phyloP scores from a whole-genome alignment of 148 eudicot species.

The Camellia lanceoleosa region DNA sequence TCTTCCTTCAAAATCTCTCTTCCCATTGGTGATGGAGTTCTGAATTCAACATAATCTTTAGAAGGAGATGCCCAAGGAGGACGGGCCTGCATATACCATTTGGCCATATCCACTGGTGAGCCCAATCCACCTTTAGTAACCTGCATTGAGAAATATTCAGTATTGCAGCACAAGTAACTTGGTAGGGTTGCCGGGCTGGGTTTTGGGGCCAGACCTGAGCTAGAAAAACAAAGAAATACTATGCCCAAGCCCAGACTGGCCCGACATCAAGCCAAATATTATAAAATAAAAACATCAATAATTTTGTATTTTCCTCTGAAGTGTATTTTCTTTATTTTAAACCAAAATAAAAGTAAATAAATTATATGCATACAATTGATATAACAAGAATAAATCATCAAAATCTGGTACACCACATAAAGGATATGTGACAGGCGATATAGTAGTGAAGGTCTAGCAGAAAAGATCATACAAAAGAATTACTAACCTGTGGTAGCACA shows the following conservation, averaged over 20 bases:
- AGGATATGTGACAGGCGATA: background rate
- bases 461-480: conserved; percentile 16
- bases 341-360: no score
- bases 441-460: background rate
- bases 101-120: conserved; percentile 87
- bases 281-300: no score
- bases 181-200: background rate
- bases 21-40: conserved; percentile 48
- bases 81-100: conserved; percentile 75
- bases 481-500: conserved; percentile 44
- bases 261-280: no score
- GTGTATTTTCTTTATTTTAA: no score
- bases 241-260: no score
- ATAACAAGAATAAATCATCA: background rate
- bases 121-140: conserved; percentile 38
- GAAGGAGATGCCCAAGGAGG: conserved; percentile 76
- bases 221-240: no score
- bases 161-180: background rate
- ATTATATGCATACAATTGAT: no score
- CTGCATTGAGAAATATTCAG: conserved; percentile 32
- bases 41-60: conserved; percentile 33
- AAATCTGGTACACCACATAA: background rate
- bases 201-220: no score
- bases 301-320: no score
- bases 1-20: conserved; percentile 40